phyloP scores from a whole-genome alignment of 2,329 filamentous ascomycete species.

The Ophiostoma fasciatum region DNA sequence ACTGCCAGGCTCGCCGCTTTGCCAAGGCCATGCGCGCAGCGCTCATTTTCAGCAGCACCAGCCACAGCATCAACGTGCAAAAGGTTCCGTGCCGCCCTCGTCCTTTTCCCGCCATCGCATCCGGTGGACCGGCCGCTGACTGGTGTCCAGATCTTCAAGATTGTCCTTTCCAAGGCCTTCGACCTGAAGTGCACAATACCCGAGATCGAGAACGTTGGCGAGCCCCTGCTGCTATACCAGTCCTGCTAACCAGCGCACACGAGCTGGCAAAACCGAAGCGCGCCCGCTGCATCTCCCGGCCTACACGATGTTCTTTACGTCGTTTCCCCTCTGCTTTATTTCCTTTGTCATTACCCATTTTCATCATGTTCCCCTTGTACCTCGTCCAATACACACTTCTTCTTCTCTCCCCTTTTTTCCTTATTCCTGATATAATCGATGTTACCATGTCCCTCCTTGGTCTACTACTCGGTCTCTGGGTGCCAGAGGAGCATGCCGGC shows the following conservation, averaged over 20 bases:
- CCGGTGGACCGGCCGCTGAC: background rate
- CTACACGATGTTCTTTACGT: no score
- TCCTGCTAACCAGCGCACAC: no score
- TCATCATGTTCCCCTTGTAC: no score
- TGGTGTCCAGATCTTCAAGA: constrained; percentile 80
- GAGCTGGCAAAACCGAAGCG: no score
- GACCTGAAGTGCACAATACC: constrained; percentile 98
- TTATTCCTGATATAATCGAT: constrained; percentile 3
- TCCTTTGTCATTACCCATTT: no score
- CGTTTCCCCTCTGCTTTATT: no score
- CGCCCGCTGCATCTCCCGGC: no score
- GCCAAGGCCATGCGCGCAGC: constrained; percentile 97
- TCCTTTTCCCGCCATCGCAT: background rate
- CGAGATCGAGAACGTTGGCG: constrained; percentile 95
- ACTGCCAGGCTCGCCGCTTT: constrained; percentile 70
- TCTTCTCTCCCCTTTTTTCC: background rate
- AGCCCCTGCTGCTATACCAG: constrained; percentile 86
- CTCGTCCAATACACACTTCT: no score
- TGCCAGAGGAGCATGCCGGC: background rate
- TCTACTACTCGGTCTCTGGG: background rate
- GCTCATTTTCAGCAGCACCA: constrained; percentile 96
- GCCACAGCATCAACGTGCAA: constrained; percentile 98
- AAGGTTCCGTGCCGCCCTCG: constrained; percentile 41
- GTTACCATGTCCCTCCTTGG: constrained; percentile 3
- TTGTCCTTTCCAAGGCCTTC: constrained; percentile 95